Evolutionary conservation across 495 filamentous ascomycete genomes (phyloP).

Genomic region (Xylaria acuta): DNA sequence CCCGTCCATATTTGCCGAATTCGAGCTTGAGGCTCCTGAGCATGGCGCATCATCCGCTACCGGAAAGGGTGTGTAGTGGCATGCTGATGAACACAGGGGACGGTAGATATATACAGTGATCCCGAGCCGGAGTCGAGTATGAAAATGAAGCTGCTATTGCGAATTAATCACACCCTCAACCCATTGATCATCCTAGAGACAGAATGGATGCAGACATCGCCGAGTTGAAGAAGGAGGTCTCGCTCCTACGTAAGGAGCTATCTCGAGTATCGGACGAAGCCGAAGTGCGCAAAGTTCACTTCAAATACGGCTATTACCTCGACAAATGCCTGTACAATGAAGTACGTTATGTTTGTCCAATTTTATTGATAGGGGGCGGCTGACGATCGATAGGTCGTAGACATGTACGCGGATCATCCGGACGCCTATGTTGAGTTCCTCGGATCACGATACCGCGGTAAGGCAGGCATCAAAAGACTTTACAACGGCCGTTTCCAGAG

Average conservation of each 20-base stretch:
- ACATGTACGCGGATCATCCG: constrained; percentile 59
- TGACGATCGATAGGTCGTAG: constrained; percentile 45
- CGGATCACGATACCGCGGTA: constrained; percentile 59
- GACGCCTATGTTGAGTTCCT: constrained; percentile 64
- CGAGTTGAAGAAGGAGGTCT: constrained; percentile 40
- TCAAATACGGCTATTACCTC: constrained; percentile 65
- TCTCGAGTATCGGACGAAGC: constrained; percentile 47
- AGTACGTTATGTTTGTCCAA: constrained; percentile 33
- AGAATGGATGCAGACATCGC: constrained; percentile 33
- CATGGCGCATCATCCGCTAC: constrained; percentile 3
- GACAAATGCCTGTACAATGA: constrained; percentile 66
- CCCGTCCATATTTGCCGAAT: constrained; percentile 12
- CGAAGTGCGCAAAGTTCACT: constrained; percentile 60
- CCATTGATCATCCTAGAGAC: background rate
- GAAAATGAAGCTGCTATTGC: background rate
- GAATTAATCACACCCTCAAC: background rate
- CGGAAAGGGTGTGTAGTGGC: background rate
- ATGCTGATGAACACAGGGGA: constrained; percentile 1
- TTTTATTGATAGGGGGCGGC: background rate
- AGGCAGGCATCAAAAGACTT: constrained; percentile 59
- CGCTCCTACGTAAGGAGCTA: constrained; percentile 36
- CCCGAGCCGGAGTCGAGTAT: background rate
- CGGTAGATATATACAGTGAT: constrained; percentile 13
- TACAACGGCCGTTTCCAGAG: constrained; percentile 60
- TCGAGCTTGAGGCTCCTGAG: background rate